Evolutionary conservation across 2,329 filamentous ascomycete species (phyloP).

Genomic region (Diaporthe sp.): DNA sequence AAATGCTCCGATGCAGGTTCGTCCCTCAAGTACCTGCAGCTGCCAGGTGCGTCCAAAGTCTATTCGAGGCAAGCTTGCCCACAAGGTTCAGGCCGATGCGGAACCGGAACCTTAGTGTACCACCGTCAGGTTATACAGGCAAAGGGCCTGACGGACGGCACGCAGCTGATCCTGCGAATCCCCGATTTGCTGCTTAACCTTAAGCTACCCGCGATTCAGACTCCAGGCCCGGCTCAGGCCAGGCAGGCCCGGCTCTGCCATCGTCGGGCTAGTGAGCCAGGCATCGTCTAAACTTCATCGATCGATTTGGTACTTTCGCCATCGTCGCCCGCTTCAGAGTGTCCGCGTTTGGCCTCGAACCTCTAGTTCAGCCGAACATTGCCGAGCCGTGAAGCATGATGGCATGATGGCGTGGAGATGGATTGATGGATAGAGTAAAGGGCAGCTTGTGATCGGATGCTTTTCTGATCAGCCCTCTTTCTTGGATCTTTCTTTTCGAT

Average conservation of each 20-base stretch:
- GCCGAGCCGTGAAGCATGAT: constrained; percentile 29
- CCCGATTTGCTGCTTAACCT: constrained; percentile 30
- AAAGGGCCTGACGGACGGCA: constrained; percentile 18
- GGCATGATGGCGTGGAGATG: constrained; percentile 23
- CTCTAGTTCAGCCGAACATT: constrained; percentile 29
- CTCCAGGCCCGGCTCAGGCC: constrained; percentile 12
- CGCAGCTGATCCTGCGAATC: constrained; percentile 20
- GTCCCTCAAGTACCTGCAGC: constrained; percentile 35
- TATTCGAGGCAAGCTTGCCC: constrained; percentile 29
- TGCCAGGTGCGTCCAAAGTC: constrained; percentile 33
- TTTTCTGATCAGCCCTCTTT: constrained; percentile 3
- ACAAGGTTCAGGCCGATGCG: constrained; percentile 36
- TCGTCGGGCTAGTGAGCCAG: not conserved
- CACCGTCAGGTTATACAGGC: not conserved
- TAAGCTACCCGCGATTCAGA: constrained; percentile 26
- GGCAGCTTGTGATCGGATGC: constrained; percentile 15
- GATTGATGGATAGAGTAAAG: not conserved
- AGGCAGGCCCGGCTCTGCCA: constrained; percentile 12
- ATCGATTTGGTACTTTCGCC: not conserved
- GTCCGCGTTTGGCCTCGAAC: constrained; percentile 8
- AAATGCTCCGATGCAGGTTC: constrained; percentile 39
- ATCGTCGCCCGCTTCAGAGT: constrained; percentile 11
- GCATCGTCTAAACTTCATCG: constrained; percentile 21
- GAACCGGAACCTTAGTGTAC: constrained; percentile 27
- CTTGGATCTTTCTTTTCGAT: not conserved